Conservation (phyloP, 164 flowering plant species). For the Platanus orientalis region DNA sequence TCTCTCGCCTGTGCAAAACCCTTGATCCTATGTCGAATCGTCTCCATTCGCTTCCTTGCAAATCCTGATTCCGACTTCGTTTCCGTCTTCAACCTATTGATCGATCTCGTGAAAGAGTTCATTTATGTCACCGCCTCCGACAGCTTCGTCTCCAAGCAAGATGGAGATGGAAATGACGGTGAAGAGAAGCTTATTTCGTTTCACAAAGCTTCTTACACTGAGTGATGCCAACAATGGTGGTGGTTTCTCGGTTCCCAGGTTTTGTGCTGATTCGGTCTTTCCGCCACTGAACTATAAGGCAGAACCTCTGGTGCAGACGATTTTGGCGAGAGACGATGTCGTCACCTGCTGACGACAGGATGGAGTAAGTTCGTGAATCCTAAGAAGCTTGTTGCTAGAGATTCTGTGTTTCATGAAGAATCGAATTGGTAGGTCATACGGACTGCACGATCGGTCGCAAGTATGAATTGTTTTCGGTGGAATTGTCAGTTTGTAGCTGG, state of each 20-base stretch:
- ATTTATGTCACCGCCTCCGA: not conserved
- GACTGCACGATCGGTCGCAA: slow-evolving; percentile 12
- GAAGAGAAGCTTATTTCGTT: slow-evolving; percentile 29
- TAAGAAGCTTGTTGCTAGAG: slow-evolving; percentile 71
- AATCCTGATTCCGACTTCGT: slow-evolving; percentile 54
- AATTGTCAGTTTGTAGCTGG: not conserved
- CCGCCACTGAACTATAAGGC: slow-evolving; percentile 49
- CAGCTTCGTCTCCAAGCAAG: too few species aligned
- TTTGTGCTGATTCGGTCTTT: slow-evolving; percentile 74
- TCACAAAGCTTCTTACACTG: slow-evolving; percentile 60
- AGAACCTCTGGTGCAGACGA: slow-evolving; percentile 67
- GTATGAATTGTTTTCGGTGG: slow-evolving; percentile 24
- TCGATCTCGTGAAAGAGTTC: not conserved
- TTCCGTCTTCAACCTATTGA: slow-evolving; percentile 25
- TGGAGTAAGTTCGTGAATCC: slow-evolving; percentile 86
- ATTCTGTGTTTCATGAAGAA: slow-evolving; percentile 63
- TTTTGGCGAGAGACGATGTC: slow-evolving; percentile 45
- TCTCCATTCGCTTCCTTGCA: slow-evolving; percentile 34
- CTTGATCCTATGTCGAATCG: slow-evolving; percentile 31
- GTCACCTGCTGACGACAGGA: slow-evolving; percentile 81
- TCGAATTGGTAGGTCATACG: slow-evolving; percentile 34
- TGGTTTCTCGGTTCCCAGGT: slow-evolving; percentile 80
- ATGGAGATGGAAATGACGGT: not conserved
- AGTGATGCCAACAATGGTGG: slow-evolving; percentile 92
- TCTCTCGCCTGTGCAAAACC: slow-evolving; percentile 17